Evolutionary conservation across 1,139 yeast species (phyloP), one percentile per base, ranked within the genome.

Genomic region (Candida anutae): DNA sequence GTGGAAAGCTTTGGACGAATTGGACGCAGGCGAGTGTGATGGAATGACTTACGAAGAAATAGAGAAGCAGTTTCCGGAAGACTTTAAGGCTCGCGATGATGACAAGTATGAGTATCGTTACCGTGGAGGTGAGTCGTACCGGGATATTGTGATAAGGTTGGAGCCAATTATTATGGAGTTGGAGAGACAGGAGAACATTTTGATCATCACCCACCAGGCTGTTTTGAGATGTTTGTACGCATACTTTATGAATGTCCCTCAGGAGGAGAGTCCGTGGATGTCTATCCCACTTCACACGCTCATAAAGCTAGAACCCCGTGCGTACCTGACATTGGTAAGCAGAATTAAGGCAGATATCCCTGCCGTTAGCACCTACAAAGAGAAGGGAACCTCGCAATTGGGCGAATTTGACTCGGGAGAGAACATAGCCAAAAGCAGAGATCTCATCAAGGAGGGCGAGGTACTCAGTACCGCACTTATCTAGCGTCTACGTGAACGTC

Each of bases 251-350:
- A 90, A 90, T 51, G 95, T 90, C 13, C 95, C 96, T 4, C 97
- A 88, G 53, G 96, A 90, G 46, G 93, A 87, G 50, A 75, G 88
- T 35, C 99, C 99, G 4, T 90, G 98, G 97, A 88, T 90, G 95
- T 85, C 94, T 27, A 94, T 90, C 32, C 99, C 99, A 6, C 64
- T 90, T 46, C 99, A 90, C 50, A 90, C 98, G 0, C 64, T 90
- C 51, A 90, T 90, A 45, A 82, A 85, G 48, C 66, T 90, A 39
- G 97, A 93, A 52, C 96, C 97, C 6, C 69, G 94, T 33, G 96
- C 98, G 1, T 88, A 85, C 50, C 80, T 79, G 31, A 90, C 98
- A 0, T 58, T 78, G 26, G 97, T 88, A 22, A 81, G 90, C 15
- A 68, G 94, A 39, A 82, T 90, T 31, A 85, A 87, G 42, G 97